Base-by-base conservation (phyloP, 176 grass and related monocot genomes). In the Bonia amplexicaulis region DNA sequence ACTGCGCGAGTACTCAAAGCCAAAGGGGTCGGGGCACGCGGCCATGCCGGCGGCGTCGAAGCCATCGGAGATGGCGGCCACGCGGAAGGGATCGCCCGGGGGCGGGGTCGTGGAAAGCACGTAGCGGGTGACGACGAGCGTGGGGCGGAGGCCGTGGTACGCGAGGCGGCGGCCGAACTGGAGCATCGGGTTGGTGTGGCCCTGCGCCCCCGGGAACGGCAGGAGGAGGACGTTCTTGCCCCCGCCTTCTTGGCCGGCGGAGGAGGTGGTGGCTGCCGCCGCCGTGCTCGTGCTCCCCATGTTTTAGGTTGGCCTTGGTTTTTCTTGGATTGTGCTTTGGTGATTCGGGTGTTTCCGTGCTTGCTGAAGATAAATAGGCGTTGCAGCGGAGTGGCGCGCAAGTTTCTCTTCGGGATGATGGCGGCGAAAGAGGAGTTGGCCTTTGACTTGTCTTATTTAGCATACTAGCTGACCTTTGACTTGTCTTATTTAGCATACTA, bases 1-100 rank as follows among this genome's bases (percentile, higher is more conserved):
- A 9, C 27, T 4, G 45, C 45, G 44, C 0, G 0, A 0, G 77
- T 80, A 80, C 46, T 54, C 9, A 7, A 1, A 1, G 6, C 35
- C 35, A 35, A 4, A 5, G 2, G 2, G 0, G 66, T 81, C 49
- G 0, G 27, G 20, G 64, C 20, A 27, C 7, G 49, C 33, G 74
- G 74, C 48, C 10, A 25, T 45, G 13, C 81, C 59, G 26, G 81
- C 87, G 20, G 20, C 35, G 58, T 84, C 87, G 57, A n/a, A n/a
- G 74, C 86, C 86, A 66, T 88, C 86, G 1, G 86, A 88, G 73
- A 88, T 78, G 73, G 80, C 73, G 3, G 55, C 86, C 4, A 88
- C 45, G 7, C 44, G 6, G 73, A 88, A 83, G 12, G 86, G 80
- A 1, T 41, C 54, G 1, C 73, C 73, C n/a, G n/a, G 0, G 86